Base-by-base conservation (phyloP, 257 asterid species). In the Rehmannia glutinosa region DNA sequence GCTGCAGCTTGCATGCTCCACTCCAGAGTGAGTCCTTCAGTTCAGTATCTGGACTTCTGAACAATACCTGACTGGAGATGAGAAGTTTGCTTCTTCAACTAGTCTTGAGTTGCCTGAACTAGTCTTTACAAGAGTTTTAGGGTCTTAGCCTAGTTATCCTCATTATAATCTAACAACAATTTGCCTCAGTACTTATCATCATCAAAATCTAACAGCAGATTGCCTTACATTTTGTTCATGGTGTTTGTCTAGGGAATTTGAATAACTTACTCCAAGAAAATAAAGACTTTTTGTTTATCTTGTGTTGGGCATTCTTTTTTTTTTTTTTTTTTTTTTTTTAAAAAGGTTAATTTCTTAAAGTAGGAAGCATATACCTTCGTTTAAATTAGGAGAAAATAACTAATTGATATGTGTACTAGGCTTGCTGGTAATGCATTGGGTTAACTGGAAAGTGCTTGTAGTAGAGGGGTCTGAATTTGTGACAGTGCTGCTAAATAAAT, bases 141-240 rank as follows among this genome's bases (percentile, higher is more conserved):
- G 13, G 55, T 47, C 55, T n/a, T n/a, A n/a, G n/a, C n/a, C n/a
- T n/a, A n/a, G n/a, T n/a, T n/a, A n/a, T n/a, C n/a, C n/a, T n/a
- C n/a, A n/a, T n/a, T n/a, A n/a, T n/a, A n/a, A n/a, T n/a, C n/a
- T 51, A 51, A 28, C 61, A 53, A 46, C 53, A 46, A 46, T 46
- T 19, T 47, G 43, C 36, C 5, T 27, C 7, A 5, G 2, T 25
- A n/a, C 6, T 28, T 54, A 2, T 30, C 61, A 27, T 28, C 21
- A 27, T 27, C 61, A 54, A 52, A 25, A 15, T 54, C 0, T 2
- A 25, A 13, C 61, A 27, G n/a, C 1, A 54, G 27, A n/a, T 28
- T 54, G 41, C 24, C 41, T 6, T 12, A 27, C 60, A 51, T 8
- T 51, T 21, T 24, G 24, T 3, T 35, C 13, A 63, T 41, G 21